Percentiles rank a stretch among this genome's conserved stretches.
Evolutionary conservation across 1,284 basidiomycete genomes (phyloP).

Genomic region (Leccinum fuscescens): DNA sequence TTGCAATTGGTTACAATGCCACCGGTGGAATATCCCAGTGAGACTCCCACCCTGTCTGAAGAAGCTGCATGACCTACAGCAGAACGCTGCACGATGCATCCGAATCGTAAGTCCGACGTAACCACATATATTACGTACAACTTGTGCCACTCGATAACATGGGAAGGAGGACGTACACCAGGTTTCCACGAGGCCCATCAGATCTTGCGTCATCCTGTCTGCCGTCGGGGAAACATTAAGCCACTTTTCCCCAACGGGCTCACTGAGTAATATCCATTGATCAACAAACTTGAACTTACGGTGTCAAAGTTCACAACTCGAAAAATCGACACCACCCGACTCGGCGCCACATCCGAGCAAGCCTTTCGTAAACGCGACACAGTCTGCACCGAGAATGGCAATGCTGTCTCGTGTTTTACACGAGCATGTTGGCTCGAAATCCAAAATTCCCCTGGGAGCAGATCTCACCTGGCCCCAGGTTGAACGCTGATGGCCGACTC

Average conservation of each 20-base stretch:
- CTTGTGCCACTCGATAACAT: not conserved
- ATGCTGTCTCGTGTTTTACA: not conserved
- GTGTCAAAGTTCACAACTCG: not conserved
- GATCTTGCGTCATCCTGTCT: not conserved
- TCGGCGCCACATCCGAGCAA: not conserved
- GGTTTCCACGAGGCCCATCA: not conserved
- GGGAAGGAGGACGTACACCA: not conserved
- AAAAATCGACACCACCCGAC: not conserved
- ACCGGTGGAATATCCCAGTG: not conserved
- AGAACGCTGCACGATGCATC: not conserved
- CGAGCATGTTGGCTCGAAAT: not conserved
- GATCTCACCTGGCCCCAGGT: not conserved
- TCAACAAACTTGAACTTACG: not conserved
- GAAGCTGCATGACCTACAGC: not conserved
- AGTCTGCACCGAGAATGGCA: not conserved
- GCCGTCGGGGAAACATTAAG: not conserved
- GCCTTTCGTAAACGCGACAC: not conserved
- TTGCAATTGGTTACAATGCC: not conserved
- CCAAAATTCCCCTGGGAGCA: not conserved
- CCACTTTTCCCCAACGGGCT: not conserved
- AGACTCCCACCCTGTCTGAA: too few species aligned
- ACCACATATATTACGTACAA: not conserved
- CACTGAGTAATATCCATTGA: not conserved
- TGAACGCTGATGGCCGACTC: not conserved
- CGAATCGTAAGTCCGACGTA: not conserved